Evolutionary conservation across 1,139 yeast genomes (phyloP).

Genomic region (Taphrina betulina): DNA sequence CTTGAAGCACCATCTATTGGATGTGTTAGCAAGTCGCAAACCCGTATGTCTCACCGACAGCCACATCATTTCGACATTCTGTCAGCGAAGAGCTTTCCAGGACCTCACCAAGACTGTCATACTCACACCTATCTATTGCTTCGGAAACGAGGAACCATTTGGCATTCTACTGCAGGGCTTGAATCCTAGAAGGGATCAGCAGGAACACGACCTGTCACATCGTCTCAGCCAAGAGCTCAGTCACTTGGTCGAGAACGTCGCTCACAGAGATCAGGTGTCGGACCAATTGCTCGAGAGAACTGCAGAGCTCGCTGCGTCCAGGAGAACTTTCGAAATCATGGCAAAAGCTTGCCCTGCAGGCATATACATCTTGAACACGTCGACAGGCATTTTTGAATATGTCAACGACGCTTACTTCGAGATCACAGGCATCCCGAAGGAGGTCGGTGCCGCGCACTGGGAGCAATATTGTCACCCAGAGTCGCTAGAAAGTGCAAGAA

Average conservation of each 20-base stretch:
- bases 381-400: background rate
- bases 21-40: background rate
- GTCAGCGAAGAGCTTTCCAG: conserved; percentile 7
- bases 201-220: background rate
- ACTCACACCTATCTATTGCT: conserved; percentile 9
- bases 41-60: background rate
- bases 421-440: conserved; percentile 13
- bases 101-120: conserved; percentile 5
- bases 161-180: conserved; percentile 8
- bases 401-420: conserved; percentile 16
- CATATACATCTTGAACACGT: conserved; percentile 9
- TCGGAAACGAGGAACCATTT: conserved; percentile 1
- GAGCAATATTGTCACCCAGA: conserved; percentile 6
- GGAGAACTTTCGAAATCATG: conserved; percentile 4
- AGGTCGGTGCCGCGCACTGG: conserved; percentile 2
- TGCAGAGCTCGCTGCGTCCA: conserved; percentile 10
- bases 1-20: background rate
- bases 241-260: background rate
- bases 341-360: conserved; percentile 13
- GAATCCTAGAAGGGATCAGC: conserved; percentile 8
- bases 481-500: background rate
- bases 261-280: background rate
- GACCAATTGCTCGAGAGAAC: background rate
- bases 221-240: background rate
- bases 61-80: background rate